These are phyloP conservation scores for Saccharomyces paradoxus DNA, from an alignment of 805 yeast genomes.

Conservation along the genomic window DNA sequence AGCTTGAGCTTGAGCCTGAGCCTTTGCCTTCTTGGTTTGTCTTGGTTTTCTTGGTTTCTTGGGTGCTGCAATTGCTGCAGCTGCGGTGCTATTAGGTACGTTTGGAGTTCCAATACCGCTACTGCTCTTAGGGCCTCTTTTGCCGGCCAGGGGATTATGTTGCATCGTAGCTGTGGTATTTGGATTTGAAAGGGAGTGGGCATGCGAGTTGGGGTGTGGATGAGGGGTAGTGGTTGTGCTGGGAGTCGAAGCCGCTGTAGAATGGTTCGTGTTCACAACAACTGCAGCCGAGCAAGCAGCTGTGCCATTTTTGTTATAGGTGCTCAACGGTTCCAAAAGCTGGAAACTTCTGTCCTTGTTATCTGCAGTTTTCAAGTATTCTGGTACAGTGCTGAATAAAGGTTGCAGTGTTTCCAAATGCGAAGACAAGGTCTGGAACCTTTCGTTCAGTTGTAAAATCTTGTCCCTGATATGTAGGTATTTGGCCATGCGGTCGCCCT, in stretches of 20 bases:
- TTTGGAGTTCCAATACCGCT: not conserved
- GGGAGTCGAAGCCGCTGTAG: constrained; percentile 10
- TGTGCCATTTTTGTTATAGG: constrained; percentile 1
- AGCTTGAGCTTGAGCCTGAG: not conserved
- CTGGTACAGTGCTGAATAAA: constrained; percentile 20
- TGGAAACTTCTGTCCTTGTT: constrained; percentile 15
- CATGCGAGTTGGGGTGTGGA: not conserved
- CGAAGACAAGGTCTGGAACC: constrained; percentile 20
- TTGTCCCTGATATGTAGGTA: constrained; percentile 14
- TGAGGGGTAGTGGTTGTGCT: constrained; percentile 7
- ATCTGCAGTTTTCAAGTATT: constrained; percentile 11
- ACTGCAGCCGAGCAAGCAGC: constrained; percentile 3
- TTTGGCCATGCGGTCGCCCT: constrained; percentile 14
- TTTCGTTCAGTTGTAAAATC: constrained; percentile 15
- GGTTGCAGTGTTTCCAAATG: constrained; percentile 18
- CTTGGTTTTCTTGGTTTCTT: constrained; percentile 27
- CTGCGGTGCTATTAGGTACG: not conserved
- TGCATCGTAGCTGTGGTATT: constrained; percentile 1
- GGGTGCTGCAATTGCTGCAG: constrained; percentile 8
- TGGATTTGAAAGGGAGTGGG: not conserved
- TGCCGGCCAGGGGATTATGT: not conserved
- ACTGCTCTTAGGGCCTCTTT: not conserved
- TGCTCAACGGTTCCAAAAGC: constrained; percentile 20
- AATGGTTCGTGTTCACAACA: not conserved
- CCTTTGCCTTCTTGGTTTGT: constrained; percentile 12